Evolutionary conservation across 2,329 filamentous ascomycete genomes (phyloP), one percentile per base, ranked within the genome.

Genomic region (Diaporthe sp.): DNA sequence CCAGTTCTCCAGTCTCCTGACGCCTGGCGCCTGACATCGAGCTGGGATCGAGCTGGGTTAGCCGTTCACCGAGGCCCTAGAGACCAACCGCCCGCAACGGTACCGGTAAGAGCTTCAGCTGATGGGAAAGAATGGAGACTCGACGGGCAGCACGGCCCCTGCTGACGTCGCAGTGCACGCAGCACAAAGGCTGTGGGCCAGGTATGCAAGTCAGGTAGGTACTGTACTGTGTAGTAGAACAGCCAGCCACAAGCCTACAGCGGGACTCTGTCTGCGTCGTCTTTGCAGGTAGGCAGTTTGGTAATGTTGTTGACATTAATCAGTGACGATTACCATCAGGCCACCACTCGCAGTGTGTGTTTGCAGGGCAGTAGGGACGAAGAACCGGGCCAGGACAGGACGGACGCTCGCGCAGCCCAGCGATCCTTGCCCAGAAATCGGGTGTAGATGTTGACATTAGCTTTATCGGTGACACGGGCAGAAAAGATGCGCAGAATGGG

Each of bases 401-500:
- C 47, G 64, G 33, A 8, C 50, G 64, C 40, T 67, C n/a, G 64
- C 15, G 30, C 64, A 22, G 61, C 30, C 61, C 28, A 50, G 61
- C 42, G 6, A 68, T 28, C 64, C 64, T 40, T 68, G 64, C 60
- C 60, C 60, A 47, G 40, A 9, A 4, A 22, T 28, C n/a, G 58
- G 30, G 30, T 22, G 45, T 28, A 52, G 45, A 52, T 68, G 64
- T 68, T 54, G 64, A 68, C 47, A 40, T 67, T 68, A 68, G 47
- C 64, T 68, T 68, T 68, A 54, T 68, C 64, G 64, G 64, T 68
- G 47, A 54, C 64, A 68, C 64, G 64, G 64, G 47, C 47, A 54
- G 47, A 54, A 68, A 68, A 68, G 33, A 68, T 54, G 47, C n/a
- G 64, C 64, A 30, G 15, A 61, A 45, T 38, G 71, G n/a, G 66